Evolutionary conservation across 2,329 filamentous ascomycete genomes (phyloP).

Genomic region (Macrophomina tecta): DNA sequence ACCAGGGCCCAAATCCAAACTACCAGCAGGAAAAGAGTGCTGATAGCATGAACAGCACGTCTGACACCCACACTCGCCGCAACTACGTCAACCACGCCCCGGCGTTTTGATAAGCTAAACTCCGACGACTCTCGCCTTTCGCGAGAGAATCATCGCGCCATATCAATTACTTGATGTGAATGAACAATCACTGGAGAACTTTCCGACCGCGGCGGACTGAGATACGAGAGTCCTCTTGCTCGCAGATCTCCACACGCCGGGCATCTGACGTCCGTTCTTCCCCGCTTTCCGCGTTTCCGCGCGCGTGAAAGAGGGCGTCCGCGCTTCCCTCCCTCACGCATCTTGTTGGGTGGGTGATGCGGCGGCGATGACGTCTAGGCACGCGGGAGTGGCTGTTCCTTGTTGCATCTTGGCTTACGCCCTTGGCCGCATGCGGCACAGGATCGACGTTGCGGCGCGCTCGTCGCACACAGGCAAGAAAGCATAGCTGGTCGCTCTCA

Average conservation of each 20-base stretch:
- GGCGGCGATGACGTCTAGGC: slow-evolving; percentile 3
- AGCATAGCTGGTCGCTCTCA: background rate
- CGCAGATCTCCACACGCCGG: no score
- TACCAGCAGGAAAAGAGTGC: background rate
- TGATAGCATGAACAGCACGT: background rate
- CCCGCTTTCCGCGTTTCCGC: background rate
- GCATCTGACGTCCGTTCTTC: no score
- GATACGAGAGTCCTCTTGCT: background rate
- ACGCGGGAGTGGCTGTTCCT: background rate
- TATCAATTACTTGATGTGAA: background rate
- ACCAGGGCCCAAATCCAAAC: background rate
- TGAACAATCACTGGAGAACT: background rate
- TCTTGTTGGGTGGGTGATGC: background rate
- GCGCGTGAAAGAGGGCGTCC: background rate
- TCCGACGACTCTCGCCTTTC: background rate
- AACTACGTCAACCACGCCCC: background rate
- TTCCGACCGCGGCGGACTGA: background rate
- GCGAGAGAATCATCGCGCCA: no score
- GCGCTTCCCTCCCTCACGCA: background rate
- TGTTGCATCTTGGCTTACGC: background rate
- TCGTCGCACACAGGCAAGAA: background rate
- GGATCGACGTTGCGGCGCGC: background rate
- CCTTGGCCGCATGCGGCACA: background rate
- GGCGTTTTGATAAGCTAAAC: background rate
- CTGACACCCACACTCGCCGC: background rate